phyloP scores from a whole-genome alignment of 2,329 filamentous ascomycete species.

The Cryphonectria carpinicola region DNA sequence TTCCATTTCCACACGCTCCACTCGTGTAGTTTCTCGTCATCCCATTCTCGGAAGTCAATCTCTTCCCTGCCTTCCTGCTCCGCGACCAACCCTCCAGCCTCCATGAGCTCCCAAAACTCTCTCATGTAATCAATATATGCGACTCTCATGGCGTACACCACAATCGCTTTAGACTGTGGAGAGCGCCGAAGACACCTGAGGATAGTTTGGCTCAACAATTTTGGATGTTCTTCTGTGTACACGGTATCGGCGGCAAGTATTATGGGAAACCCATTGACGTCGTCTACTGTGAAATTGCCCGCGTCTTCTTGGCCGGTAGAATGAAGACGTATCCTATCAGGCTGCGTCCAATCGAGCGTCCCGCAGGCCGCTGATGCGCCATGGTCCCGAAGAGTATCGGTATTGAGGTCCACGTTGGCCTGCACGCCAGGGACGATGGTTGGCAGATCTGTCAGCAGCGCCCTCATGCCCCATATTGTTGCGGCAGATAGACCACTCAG shows the following conservation, averaged over 20 bases:
- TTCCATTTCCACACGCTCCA: constrained; percentile 30
- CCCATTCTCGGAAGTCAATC: constrained; percentile 27
- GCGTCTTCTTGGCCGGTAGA: not conserved
- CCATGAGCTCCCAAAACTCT: constrained; percentile 30
- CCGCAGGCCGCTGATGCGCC: constrained; percentile 18
- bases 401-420: constrained; percentile 25
- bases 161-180: constrained; percentile 13
- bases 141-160: constrained; percentile 27
- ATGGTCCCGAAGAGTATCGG: constrained; percentile 4
- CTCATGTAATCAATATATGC: constrained; percentile 28
- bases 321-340: constrained; percentile 15
- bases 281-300: constrained; percentile 10
- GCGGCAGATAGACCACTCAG: constrained; percentile 24
- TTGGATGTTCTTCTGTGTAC: constrained; percentile 28
- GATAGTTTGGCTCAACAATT: constrained; percentile 24
- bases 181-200: constrained; percentile 23
- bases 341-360: constrained; percentile 25
- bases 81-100: constrained; percentile 23
- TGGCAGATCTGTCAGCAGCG: constrained; percentile 25
- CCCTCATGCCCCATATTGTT: constrained; percentile 19
- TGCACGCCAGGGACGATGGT: constrained; percentile 28
- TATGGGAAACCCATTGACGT: constrained; percentile 24
- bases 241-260: constrained; percentile 27
- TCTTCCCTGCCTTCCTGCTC: constrained; percentile 27
- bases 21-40: constrained; percentile 28